Conservation (phyloP, 2,329 filamentous ascomycete genomes). For the Ceratocystis variospora region DNA sequence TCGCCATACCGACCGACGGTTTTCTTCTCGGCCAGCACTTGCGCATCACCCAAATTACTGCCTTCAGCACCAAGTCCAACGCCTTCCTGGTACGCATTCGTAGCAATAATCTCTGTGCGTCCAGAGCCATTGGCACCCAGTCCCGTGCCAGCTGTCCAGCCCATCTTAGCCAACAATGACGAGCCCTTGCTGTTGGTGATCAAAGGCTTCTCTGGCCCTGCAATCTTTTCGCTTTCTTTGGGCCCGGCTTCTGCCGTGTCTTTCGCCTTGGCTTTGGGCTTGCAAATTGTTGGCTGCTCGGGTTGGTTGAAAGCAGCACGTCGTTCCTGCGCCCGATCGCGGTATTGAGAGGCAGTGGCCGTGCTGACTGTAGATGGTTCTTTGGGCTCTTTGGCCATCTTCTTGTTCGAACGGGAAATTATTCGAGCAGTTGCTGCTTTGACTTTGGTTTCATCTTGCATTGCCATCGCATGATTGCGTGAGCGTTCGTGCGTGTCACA, state of each 20-base stretch:
- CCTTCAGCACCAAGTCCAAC: constrained; percentile 57
- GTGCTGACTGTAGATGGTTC: constrained; percentile 20
- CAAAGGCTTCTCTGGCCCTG: constrained; percentile 9
- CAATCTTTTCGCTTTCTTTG: constrained; percentile 21
- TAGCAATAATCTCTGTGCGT: constrained; percentile 48
- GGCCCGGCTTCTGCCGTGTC: constrained; percentile 24
- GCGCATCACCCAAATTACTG: constrained; percentile 55
- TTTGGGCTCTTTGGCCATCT: constrained; percentile 22
- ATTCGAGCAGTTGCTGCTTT: constrained; percentile 36
- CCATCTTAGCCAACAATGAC: constrained; percentile 57
- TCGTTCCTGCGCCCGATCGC: constrained; percentile 55
- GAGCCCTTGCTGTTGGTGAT: constrained; percentile 44
- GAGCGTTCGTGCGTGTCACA: constrained; percentile 32
- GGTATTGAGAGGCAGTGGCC: constrained; percentile 32
- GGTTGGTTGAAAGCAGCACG: constrained; percentile 49
- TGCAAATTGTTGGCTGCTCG: constrained; percentile 32
- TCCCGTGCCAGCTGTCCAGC: constrained; percentile 52
- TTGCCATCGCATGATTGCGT: constrained; percentile 31
- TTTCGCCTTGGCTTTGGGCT: constrained; percentile 20
- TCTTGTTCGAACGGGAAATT: constrained; percentile 25
- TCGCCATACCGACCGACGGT: constrained; percentile 47
- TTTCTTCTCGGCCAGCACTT: constrained; percentile 46
- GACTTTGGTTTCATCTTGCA: constrained; percentile 30
- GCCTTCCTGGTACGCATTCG: constrained; percentile 51
- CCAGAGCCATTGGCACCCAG: constrained; percentile 51